Evolutionary conservation across 176 grass and related monocot species (phyloP), one percentile per base, ranked within the genome.

Genomic region (Bothriochloa decipiens): DNA sequence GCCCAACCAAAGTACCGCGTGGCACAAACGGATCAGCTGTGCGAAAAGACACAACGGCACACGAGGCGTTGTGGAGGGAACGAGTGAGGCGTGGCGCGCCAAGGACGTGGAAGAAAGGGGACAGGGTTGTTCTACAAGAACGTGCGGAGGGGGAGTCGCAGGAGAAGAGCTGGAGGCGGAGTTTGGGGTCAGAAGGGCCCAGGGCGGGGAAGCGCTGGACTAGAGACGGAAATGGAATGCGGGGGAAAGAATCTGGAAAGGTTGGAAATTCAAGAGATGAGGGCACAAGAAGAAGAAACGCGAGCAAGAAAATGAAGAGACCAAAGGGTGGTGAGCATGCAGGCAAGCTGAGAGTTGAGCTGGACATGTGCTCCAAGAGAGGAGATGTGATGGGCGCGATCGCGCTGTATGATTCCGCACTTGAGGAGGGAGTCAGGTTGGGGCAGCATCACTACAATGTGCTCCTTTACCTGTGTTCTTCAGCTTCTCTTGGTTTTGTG

Each of bases 381-480:
- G 92, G 92, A 45, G 86, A 94, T 72, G 92, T 94, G 36, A 75
- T 91, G 80, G 61, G 72, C 9, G 92, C 89, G 1, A 91, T 94
- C 63, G 27, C 74, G 16, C 77, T 91, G 32, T 94, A 89, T 72
- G 92, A 94, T 64, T 91, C 72, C 1, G 86, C 72, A 12, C 47
- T 89, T 8, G 43, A 86, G 63, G 52, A 86, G 13, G 83, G 89
- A 17, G 78, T 89, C 46, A 86, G 25, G 3, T 57, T 91, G 80
- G 78, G 73, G 68, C 89, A 89, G 80, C 89, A 94, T 76, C 92
- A 94, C 67, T 94, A 94, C 80, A 91, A 84, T 62, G 92, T 94
- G 83, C 76, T 94, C 11, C 92, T 94, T 27, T 94, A 94, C 63
- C 68, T 91, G 16, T 94, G 92, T 53, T 94, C 92, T 79, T 84